Base-by-base conservation (phyloP, 2,329 filamentous ascomycete species). In the Annulohypoxylon truncatum region DNA sequence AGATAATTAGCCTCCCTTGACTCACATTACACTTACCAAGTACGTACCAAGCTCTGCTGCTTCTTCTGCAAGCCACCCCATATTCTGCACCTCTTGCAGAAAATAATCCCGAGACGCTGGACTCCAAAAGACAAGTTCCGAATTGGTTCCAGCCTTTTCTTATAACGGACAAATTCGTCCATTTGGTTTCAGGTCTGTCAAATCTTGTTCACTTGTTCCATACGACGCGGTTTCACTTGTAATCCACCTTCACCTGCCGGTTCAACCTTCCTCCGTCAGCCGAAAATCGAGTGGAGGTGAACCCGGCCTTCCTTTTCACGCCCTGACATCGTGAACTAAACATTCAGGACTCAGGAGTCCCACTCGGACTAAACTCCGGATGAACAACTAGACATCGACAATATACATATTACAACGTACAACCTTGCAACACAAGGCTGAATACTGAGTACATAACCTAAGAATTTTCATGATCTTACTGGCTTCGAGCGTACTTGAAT, bases 121-220 rank as follows among this genome's bases (percentile, higher is more conserved):
- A 51, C 53, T 46, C 33, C 59, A 54, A 54, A 61, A 46, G 35
- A 51, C 46, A 57, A 46, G 38, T 18, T 54, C 48, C 38, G 48
- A 20, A 24, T 29, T 40, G 47, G 52, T 29, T 50, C 59, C 46
- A 38, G 55, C 33, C 33, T 28, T 48, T 28, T 48, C 22, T 48
- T 9, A 48, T 15, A 48, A 29, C 5, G 44, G 24, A 48, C 22
- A 46, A 46, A 46, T 46, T 26, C 10, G 46, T 47, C 58, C 29
- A 59, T 52, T 26, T 18, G 29, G 67, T 69, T 67, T 69, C 67
- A 69, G 60, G 35, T 61, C 24, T 24, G 62, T 57, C 44, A 61
- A 46, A 38, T 38, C 35, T 56, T 28, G 20, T 13, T 42, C n/a
- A 24, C 5, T 18, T 28, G 51, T 42, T 54, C 51, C 51, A 42